Conservation (phyloP, 2,329 filamentous ascomycete genomes). For the Pseudopithomyces maydicus region DNA sequence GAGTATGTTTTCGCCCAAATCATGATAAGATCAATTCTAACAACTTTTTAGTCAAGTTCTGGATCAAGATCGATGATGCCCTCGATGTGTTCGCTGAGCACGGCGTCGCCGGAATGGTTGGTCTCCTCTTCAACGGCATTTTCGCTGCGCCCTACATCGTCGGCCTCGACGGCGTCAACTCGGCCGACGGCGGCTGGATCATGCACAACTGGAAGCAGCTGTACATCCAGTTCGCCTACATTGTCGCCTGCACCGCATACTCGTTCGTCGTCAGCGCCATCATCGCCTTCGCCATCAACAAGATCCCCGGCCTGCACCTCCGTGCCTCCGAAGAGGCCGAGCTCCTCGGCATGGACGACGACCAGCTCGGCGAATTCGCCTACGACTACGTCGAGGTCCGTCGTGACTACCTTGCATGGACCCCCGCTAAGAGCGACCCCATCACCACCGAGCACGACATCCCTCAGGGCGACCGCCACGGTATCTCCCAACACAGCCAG, state of each 20-base stretch:
- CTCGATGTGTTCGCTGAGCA: conserved; percentile 93
- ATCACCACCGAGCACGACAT: conserved; percentile 63
- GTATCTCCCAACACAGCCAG: conserved; percentile 71
- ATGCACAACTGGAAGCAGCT: conserved; percentile 75
- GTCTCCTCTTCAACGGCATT: conserved; percentile 77
- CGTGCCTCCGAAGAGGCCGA: conserved; percentile 82
- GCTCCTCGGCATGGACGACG: conserved; percentile 85
- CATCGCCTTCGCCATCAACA: conserved; percentile 75
- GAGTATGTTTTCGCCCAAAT: conserved; percentile 60
- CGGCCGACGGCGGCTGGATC: conserved; percentile 70
- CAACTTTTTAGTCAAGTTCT: conserved; percentile 64
- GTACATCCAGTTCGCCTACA: conserved; percentile 81
- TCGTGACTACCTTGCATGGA: conserved; percentile 87
- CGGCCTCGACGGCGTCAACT: conserved; percentile 75
- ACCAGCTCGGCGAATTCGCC: conserved; percentile 87
- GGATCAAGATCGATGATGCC: conserved; percentile 81
- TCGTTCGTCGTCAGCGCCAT: conserved; percentile 74
- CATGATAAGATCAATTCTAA: conserved; percentile 21
- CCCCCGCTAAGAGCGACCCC: conserved; percentile 72
- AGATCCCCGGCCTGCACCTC: conserved; percentile 77
- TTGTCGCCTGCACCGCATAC: conserved; percentile 69
- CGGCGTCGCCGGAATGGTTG: conserved; percentile 80
- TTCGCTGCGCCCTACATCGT: conserved; percentile 78
- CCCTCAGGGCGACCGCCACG: conserved; percentile 70
- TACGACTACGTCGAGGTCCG: conserved; percentile 91